phyloP scores from a whole-genome alignment of 2,329 filamentous ascomycete species.

The Alternaria ethzedia region DNA sequence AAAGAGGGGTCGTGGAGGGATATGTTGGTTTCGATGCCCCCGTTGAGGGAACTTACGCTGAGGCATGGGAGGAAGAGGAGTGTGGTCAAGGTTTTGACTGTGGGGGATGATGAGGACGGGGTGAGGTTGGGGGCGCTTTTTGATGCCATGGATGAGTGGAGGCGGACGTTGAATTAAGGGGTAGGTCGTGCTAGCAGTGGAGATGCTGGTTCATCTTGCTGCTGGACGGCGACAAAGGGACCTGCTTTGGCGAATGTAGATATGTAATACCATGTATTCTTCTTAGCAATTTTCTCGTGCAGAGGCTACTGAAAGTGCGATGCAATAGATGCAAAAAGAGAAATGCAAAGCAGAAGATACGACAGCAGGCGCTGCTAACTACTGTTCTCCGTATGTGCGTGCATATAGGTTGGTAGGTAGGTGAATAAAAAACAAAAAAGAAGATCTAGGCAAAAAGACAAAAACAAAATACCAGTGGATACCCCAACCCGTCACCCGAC shows the following conservation, averaged over 20 bases:
- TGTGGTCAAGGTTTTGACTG: constrained; percentile 8
- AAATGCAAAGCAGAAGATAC: not conserved
- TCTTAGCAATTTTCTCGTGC: not conserved
- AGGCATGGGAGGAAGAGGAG: constrained; percentile 5
- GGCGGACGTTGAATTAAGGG: not conserved
- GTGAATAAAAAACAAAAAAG: not conserved
- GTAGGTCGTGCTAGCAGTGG: not conserved
- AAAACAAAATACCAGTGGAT: constrained; percentile 45
- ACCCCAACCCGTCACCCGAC: constrained; percentile 43
- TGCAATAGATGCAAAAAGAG: not conserved
- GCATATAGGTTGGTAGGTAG: too few relatives aligned
- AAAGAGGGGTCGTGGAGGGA: constrained; percentile 7
- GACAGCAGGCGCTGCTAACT: not conserved
- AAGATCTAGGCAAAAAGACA: constrained; percentile 14
- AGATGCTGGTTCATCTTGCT: not conserved
- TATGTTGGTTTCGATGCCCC: constrained; percentile 20
- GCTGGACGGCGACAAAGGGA: not conserved
- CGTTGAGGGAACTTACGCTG: constrained; percentile 13
- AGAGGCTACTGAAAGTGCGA: not conserved
- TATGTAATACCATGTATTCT: not conserved
- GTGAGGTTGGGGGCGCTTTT: constrained; percentile 14
- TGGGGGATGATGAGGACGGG: constrained; percentile 2
- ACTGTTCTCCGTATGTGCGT: not conserved
- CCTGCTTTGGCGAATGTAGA: not conserved
- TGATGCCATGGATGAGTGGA: constrained; percentile 16